Base-by-base conservation (phyloP, 2,329 filamentous ascomycete genomes). In the Aspergillus fructus region DNA sequence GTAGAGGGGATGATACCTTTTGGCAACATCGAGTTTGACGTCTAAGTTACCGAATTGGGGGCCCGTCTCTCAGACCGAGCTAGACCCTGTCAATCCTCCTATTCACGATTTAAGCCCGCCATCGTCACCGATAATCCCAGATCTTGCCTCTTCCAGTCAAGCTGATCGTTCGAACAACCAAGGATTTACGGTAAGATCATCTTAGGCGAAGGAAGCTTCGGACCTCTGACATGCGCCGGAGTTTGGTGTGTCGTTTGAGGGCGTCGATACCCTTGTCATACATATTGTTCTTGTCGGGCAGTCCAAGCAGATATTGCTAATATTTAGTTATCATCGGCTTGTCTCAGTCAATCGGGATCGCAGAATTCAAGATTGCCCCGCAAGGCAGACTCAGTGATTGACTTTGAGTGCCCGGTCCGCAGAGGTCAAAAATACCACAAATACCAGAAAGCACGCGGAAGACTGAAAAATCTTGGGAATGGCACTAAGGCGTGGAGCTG, bases 21-120 rank as follows among this genome's bases (percentile, higher is more conserved):
- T 34, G 48, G 43, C 43, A 37, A 7, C 27, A 9, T 11, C 27
- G 11, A 9, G 41, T 17, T 47, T 43, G n/a, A 42, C 53, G 53
- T 55, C 45, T 54, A 54, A 4, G 19, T 54, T 48, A 42, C 53
- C 53, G 30, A 13, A 49, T 49, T 49, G 45, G 46, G 53, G 21
- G 21, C 4, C 21, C 21, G 21, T 21, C 21, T 21, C 13, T 17
- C 49, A 53, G 27, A 49, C 42, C 27, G 40, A 57, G 30, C 49
- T 45, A 57, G 45, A 57, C 55, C 55, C 55, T 57, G 55, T 45
- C 49, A 57, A 57, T 57, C 55, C 27, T 53, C 49, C 30, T 24
- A 33, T 47, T 53, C 19, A 48, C 12, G 49, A 49, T 57, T 52
- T 49, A 52, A 53, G 45, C 49, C 45, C 55, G 24, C 27, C 37